A percentile compares a stretch with the other conserved stretches of the same genome.
These are phyloP conservation scores for Nepenthes gracilis DNA, from an alignment of 148 eudicot species.

Conservation along the genomic window DNA sequence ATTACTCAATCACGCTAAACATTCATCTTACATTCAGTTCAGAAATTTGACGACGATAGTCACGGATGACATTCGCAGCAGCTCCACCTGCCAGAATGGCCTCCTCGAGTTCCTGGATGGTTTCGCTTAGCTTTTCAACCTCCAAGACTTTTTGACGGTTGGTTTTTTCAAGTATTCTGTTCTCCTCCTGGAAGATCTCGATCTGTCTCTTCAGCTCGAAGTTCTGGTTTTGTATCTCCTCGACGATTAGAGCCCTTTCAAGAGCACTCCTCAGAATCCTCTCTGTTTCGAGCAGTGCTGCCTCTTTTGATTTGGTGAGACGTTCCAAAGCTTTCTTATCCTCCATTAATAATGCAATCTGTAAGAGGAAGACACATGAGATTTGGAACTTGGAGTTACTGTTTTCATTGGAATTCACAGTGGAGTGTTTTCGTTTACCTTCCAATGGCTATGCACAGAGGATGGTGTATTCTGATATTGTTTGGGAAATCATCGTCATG, in stretches of 20 bases:
- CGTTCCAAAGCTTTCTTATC: constrained; percentile 75
- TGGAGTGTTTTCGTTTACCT: neutral
- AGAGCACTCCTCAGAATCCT: constrained; percentile 80
- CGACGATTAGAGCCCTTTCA: constrained; percentile 78
- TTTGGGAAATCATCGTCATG: too few relatives aligned
- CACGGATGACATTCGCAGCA: constrained; percentile 74
- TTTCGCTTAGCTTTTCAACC: constrained; percentile 75
- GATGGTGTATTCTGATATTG: too few relatives aligned
- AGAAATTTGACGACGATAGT: constrained; percentile 56
- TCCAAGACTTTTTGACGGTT: constrained; percentile 80
- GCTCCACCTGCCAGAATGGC: constrained; percentile 75
- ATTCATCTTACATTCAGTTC: constrained; percentile 43
- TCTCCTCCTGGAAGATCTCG: constrained; percentile 88
- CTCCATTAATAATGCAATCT: constrained; percentile 63
- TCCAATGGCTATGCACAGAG: too few relatives aligned
- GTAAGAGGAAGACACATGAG: neutral
- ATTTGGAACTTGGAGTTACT: neutral
- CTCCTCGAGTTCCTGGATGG: constrained; percentile 80
- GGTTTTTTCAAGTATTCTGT: constrained; percentile 67
- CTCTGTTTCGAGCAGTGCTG: constrained; percentile 85
- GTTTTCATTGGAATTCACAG: neutral
- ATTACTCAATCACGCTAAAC: neutral
- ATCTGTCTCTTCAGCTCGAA: constrained; percentile 70
- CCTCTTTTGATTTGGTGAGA: constrained; percentile 75
- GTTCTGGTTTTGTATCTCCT: constrained; percentile 89